These are phyloP conservation scores for Camillea tinctor DNA, from an alignment of 2,329 filamentous ascomycete genomes.

Conservation along the genomic window DNA sequence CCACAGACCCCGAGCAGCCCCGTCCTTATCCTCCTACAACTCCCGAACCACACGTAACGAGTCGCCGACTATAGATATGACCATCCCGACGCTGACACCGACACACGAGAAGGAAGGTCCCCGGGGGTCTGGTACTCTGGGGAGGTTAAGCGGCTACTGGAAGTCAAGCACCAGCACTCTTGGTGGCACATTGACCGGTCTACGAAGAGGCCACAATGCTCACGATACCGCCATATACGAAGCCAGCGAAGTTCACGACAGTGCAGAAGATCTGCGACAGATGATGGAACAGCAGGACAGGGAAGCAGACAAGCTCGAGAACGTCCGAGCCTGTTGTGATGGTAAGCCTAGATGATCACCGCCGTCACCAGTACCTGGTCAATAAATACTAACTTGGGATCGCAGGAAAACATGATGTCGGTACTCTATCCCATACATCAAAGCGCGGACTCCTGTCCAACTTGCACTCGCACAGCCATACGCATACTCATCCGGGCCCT, in stretches of 20 bases:
- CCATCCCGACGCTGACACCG: slow-evolving; percentile 57
- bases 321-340: slow-evolving; percentile 96
- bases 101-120: slow-evolving; percentile 40
- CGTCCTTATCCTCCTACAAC: slow-evolving; percentile 77
- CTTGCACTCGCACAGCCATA: slow-evolving; percentile 30
- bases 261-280: slow-evolving; percentile 77
- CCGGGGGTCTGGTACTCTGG: slow-evolving; percentile 48
- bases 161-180: slow-evolving; percentile 41
- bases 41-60: slow-evolving; percentile 69
- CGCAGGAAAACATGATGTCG: slow-evolving; percentile 74
- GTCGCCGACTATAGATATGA: slow-evolving; percentile 53
- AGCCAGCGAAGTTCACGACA: slow-evolving; percentile 66
- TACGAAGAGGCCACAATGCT: slow-evolving; percentile 49
- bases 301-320: slow-evolving; percentile 80
- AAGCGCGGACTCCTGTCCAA: slow-evolving; percentile 44
- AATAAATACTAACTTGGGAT: slow-evolving; percentile 19
- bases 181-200: slow-evolving; percentile 50
- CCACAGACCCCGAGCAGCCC: slow-evolving; percentile 54
- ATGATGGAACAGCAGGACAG: slow-evolving; percentile 77
- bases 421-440: slow-evolving; percentile 50
- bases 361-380: neutral
- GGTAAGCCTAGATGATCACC: slow-evolving; percentile 56
- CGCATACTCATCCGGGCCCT: slow-evolving; percentile 33
- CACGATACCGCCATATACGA: slow-evolving; percentile 54
- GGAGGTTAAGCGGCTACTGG: slow-evolving; percentile 61